Base-by-base conservation (phyloP, 2,329 filamentous ascomycete genomes). In the Pseudogymnoascus sp. region DNA sequence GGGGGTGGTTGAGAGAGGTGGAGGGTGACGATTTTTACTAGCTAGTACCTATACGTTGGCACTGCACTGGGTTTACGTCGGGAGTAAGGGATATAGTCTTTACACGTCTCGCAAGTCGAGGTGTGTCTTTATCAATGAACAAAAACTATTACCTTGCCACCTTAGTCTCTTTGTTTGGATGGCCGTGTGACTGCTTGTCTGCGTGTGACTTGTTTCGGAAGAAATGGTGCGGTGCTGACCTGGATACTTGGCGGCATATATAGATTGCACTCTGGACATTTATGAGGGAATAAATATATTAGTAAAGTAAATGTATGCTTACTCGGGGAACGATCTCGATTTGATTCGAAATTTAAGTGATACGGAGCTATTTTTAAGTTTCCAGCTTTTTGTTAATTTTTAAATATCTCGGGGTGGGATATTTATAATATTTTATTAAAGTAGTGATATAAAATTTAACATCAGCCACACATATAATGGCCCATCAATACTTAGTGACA, bases 61-160 rank as follows among this genome's bases (percentile, higher is more conserved):
- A 28, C 47, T 54, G 28, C 47, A 20, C 47, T 54, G 47, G 47
- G 47, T 54, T 54, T 32, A 54, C 47, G 47, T 54, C 47, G 22
- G 47, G 47, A 50, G 47, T 54, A 14, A 12, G 47, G 47, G 28
- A 54, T 54, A 54, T 54, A 20, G 28, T 18, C 18, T 54, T 32
- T 12, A 54, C 20, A 54, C 16, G 5, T 20, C 28, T 54, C 47
- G 47, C 47, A 4, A 54, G 47, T 54, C 28, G 47, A 34, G 47
- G 8, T 12, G 47, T 32, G 47, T 54, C 20, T 30, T 25, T 50
- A 28, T 32, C 47, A 54, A 54, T 54, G 47, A 34, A 28, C 30
- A 28, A 16, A 54, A 20, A 54, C 47, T 54, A 54, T 28, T 54
- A 54, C 47, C 47, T 14, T n/a, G 16, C 28, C 9, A 34, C 47